Evolutionary conservation across 805 yeast genomes (phyloP).

Genomic region (Nakazawaea laoshanensis): DNA sequence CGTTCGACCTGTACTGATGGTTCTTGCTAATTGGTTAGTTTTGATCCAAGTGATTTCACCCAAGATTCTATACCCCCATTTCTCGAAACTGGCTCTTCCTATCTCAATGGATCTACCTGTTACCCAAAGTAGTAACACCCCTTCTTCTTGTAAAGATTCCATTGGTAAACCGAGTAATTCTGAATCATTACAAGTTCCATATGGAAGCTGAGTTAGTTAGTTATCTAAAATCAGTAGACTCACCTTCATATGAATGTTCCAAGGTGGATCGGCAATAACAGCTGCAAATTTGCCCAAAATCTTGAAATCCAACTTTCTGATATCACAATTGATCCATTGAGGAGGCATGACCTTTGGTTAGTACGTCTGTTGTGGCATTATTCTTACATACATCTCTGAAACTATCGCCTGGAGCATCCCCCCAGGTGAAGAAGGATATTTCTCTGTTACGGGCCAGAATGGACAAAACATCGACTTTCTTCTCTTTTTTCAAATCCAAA

Average conservation of each 20-base stretch:
- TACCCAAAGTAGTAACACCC: constrained; percentile 83
- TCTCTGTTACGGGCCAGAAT: no score
- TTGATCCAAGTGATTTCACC: constrained; percentile 90
- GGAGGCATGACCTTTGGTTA: constrained; percentile 37
- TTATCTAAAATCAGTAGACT: constrained; percentile 5
- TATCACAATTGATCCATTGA: constrained; percentile 87
- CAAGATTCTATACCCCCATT: constrained; percentile 75
- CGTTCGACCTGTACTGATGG: constrained; percentile 91
- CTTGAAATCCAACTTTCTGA: constrained; percentile 60
- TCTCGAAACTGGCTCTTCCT: constrained; percentile 66
- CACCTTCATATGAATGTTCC: constrained; percentile 89
- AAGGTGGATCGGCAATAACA: constrained; percentile 88
- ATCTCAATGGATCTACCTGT: constrained; percentile 90
- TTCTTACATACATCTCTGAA: constrained; percentile 11
- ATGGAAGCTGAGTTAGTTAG: constrained; percentile 31
- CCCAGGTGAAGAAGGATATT: constrained; percentile 36
- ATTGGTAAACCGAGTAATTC: constrained; percentile 65
- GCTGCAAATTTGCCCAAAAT: constrained; percentile 75
- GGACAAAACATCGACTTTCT: no score
- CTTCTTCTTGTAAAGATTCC: constrained; percentile 70
- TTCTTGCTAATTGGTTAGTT: constrained; percentile 77
- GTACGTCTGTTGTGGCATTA: constrained; percentile 18
- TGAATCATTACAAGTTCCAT: constrained; percentile 69
- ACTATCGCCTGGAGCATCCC: constrained; percentile 30
- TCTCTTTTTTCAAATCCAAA: no score